Percentiles rank a stretch among this genome's conserved stretches.
These are phyloP conservation scores for Ophryocystis elektroscirrha DNA, from an alignment of 169 alveolate species.

Conservation along the genomic window DNA sequence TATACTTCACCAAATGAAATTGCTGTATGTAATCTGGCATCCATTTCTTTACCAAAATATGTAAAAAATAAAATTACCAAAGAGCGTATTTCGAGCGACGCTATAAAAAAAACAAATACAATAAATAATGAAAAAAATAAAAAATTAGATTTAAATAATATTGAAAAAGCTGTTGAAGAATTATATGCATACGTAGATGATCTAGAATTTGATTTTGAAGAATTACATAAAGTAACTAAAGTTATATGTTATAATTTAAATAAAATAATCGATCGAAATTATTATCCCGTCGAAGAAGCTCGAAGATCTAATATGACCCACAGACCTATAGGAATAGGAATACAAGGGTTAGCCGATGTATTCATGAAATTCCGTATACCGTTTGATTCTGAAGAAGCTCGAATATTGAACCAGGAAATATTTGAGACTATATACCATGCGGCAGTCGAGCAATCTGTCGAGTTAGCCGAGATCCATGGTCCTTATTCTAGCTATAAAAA, in stretches of 20 bases:
- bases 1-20: constrained; percentile 79
- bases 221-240: constrained; percentile 48
- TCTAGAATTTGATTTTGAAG: constrained; percentile 35
- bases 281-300: constrained; percentile 80
- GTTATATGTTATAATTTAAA: constrained; percentile 74
- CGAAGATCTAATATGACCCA: constrained; percentile 70
- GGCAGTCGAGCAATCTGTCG: constrained; percentile 71
- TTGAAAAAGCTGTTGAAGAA: too few relatives aligned
- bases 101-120: too few relatives aligned
- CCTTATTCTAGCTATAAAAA: constrained; percentile 79
- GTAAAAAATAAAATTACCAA: constrained; percentile 21
- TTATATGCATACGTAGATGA: too few relatives aligned
- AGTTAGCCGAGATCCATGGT: constrained; percentile 62
- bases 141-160: too few relatives aligned
- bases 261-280: constrained; percentile 76
- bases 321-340: constrained; percentile 97
- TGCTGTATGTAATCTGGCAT: constrained; percentile 96
- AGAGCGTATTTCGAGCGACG: neutral
- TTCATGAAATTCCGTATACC: constrained; percentile 73
- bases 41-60: constrained; percentile 61
- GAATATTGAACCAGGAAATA: constrained; percentile 61
- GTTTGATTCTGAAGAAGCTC: constrained; percentile 77
- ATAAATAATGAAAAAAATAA: too few relatives aligned
- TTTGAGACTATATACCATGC: constrained; percentile 93
- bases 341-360: constrained; percentile 95